These are phyloP conservation scores for Apiospora phragmitis DNA, from an alignment of 2,329 filamentous ascomycete species.

Conservation along the genomic window DNA sequence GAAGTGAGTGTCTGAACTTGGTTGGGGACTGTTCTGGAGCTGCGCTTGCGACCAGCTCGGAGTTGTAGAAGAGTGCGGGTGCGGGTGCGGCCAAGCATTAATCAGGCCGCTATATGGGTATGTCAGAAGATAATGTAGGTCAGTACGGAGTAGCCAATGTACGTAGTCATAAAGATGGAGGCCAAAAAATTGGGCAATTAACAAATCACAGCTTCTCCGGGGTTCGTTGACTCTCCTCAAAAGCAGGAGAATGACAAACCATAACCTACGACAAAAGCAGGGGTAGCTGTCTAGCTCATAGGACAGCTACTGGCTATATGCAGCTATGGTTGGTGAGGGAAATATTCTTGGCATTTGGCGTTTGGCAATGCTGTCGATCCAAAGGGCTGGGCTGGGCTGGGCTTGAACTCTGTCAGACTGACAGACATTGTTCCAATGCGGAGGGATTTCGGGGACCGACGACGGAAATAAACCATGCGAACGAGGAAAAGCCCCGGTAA, in stretches of 20 bases:
- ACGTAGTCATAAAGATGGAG: neutral
- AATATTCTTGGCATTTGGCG: neutral
- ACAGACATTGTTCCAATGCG: neutral
- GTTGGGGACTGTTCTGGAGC: neutral
- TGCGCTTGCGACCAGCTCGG: neutral
- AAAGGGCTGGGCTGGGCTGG: neutral
- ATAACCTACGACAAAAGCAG: neutral
- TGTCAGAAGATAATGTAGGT: neutral
- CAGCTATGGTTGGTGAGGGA: neutral
- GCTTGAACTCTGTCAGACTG: neutral
- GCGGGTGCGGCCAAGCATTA: neutral
- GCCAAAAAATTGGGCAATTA: neutral
- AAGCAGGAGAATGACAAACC: neutral
- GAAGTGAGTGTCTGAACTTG: neutral
- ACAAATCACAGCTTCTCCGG: neutral
- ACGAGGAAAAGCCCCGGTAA: neutral
- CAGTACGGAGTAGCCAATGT: neutral
- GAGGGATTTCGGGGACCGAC: neutral
- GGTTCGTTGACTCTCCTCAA: too few species aligned
- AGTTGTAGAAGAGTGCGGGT: neutral
- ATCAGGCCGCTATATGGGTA: neutral
- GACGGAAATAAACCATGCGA: neutral
- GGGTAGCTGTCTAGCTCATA: neutral
- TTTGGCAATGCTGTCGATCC: neutral
- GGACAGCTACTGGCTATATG: too few species aligned